Base-by-base conservation (phyloP, 2,329 filamentous ascomycete species). In the Pseudogymnoascus sp. region DNA sequence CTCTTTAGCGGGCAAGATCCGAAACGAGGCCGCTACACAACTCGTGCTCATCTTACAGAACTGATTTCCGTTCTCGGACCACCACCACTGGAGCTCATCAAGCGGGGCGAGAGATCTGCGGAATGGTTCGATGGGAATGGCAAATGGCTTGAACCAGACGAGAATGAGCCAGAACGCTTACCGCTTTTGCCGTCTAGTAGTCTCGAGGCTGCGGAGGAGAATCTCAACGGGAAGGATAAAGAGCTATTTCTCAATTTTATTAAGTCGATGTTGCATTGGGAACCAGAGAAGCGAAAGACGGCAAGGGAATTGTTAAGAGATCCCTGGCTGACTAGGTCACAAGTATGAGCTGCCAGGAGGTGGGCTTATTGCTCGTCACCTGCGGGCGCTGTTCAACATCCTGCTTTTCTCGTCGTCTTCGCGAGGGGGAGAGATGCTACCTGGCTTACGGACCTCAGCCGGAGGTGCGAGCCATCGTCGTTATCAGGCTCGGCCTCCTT, bases 41-140 rank as follows among this genome's bases (percentile, higher is more conserved):
- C 65, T 42, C 63, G 61, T 29, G 62, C 66, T 45, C 66, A 69
- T 64, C 64, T 69, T 36, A 63, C 62, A 54, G 66, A 68, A 26
- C n/a, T 69, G 59, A 68, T 69, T 60, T 64, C 66, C 39, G 34
- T 69, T 26, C 40, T 69, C 11, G 66, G 67, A 36, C 64, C 64
- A 62, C 65, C 65, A 5, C 65, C 65, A n/a, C 62, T 39, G 10
- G 66, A 65, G 36, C 65, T 47, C 21, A 57, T 67, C 16, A 63
- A 66, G 14, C 63, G 39, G 42, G 65, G 64, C 29, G 37, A 62
- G 42, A 51, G 61, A 62, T 65, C 63, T 16, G 45, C 61, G 57
- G 65, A 66, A 61, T 63, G 61, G 63, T 66, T 66, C 29, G 64
- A 66, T 54, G 64, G 16, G 21, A 29, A 65, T 62, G 65, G 65